Base-by-base conservation (phyloP, 768 basidiomycete genomes). In the Leccinum olivaceopallidum region DNA sequence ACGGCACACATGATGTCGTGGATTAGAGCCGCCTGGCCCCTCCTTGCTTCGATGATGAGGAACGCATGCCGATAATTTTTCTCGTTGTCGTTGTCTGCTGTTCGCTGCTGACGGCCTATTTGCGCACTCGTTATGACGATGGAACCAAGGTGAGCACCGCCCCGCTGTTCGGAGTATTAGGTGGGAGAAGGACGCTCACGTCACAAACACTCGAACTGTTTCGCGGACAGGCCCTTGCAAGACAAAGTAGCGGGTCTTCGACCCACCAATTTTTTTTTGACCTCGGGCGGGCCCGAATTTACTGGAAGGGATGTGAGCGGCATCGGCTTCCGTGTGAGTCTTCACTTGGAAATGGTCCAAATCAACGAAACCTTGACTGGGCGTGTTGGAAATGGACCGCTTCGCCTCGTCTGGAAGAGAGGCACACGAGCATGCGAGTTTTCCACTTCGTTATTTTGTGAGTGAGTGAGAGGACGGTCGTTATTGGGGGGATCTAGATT, bases 11-110 rank as follows among this genome's bases (percentile, higher is more conserved):
- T 28, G 26, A 71, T 98, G 96, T 18, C 93, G 85, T 32, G 89
- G 80, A 67, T 84, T 85, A 53, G 85, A 81, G 18, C 86, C 88
- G 36, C 83, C 83, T 2, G 89, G 85, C 82, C 85, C 63, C 85
- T 89, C 75, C 85, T 91, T 20, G 85, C 86, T 73, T 97, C 95
- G 62, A 98, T 94, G 67, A 99, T 92, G 63, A 99, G 85, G 77
- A 99, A 98, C 1, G 97, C 97, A 71, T 99, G 97, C 24, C 95
- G 86, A 66, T 97, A 97, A 65, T 96, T 92, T 69, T 93, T 92
- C 67, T 97, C 94, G 56, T 95, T 93, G 62, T 90, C 89, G 3
- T 81, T 77, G 62, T 66, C 73, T 58, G 81, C 73, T 48, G 81
- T 81, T 64, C 84, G 83, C 70, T 97, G 93, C 69, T 98, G 97